Percentiles rank a stretch among this genome's conserved stretches.
These are phyloP conservation scores for Fusarium piperis DNA, from an alignment of 2,329 filamentous ascomycete genomes.

Conservation along the genomic window DNA sequence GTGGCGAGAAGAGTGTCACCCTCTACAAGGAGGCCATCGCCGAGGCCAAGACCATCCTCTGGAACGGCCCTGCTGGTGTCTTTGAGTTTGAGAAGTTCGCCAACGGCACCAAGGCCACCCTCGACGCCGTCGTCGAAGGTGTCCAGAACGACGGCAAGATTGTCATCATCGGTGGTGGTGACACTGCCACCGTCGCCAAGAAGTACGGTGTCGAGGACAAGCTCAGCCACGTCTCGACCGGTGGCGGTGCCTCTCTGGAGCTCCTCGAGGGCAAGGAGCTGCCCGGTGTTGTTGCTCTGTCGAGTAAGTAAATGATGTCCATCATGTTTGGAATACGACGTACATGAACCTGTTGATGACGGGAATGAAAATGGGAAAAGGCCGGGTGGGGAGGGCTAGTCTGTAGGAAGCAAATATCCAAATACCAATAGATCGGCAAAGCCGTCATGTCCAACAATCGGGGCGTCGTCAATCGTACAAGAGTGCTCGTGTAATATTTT, in stretches of 20 bases:
- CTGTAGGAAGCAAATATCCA: slow-evolving; percentile 46
- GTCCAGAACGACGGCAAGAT: slow-evolving; percentile 83
- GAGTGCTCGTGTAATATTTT: slow-evolving; percentile 8
- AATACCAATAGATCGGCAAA: slow-evolving; percentile 34
- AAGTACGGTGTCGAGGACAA: slow-evolving; percentile 97
- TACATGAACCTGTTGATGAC: slow-evolving; percentile 43
- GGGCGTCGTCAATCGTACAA: neutral
- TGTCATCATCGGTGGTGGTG: slow-evolving; percentile 98
- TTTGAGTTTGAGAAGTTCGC: slow-evolving; percentile 98
- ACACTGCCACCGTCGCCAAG: slow-evolving; percentile 96
- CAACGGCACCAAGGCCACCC: slow-evolving; percentile 88
- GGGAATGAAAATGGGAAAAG: slow-evolving; percentile 46
- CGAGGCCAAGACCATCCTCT: slow-evolving; percentile 94
- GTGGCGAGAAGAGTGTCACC: slow-evolving; percentile 86
- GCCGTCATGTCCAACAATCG: slow-evolving; percentile 5
- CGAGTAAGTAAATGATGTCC: slow-evolving; percentile 68
- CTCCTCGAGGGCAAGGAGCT: slow-evolving; percentile 98
- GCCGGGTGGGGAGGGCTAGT: slow-evolving; percentile 47
- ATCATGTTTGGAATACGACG: slow-evolving; percentile 27
- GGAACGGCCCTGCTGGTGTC: slow-evolving; percentile 97
- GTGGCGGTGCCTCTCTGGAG: slow-evolving; percentile 94
- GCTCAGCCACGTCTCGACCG: slow-evolving; percentile 97
- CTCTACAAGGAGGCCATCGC: slow-evolving; percentile 89
- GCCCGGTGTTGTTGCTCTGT: slow-evolving; percentile 91
- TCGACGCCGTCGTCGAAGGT: slow-evolving; percentile 87